These are phyloP conservation scores for Globisporangium camurandrum DNA, from an alignment of 352 stramenopile species.

Conservation along the genomic window DNA sequence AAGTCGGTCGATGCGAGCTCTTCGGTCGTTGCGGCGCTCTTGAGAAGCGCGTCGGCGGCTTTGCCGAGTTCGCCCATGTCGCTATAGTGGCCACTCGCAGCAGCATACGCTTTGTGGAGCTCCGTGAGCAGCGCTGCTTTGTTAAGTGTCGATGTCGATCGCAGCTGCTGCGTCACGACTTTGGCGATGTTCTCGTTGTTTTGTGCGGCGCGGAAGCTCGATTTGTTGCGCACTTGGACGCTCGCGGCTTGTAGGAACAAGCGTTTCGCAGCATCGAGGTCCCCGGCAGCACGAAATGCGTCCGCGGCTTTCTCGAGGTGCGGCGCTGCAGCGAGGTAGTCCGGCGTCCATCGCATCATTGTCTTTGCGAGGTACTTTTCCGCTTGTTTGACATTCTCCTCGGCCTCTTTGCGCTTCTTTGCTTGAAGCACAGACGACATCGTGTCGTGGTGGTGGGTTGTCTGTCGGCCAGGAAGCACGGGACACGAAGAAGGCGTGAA, in stretches of 20 bases:
- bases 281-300: slow-evolving; percentile 51
- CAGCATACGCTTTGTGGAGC: slow-evolving; percentile 50
- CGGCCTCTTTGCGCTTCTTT: slow-evolving; percentile 44
- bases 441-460: too few species aligned
- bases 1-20: slow-evolving; percentile 24
- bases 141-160: slow-evolving; percentile 13
- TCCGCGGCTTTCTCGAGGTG: slow-evolving; percentile 69
- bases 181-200: slow-evolving; percentile 75
- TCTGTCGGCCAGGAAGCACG: too few species aligned
- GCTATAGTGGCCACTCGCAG: slow-evolving; percentile 53
- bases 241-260: slow-evolving; percentile 48
- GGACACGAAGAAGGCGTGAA: too few species aligned
- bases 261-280: slow-evolving; percentile 53
- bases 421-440: slow-evolving; percentile 25
- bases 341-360: slow-evolving; percentile 64
- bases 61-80: slow-evolving; percentile 84
- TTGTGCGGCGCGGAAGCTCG: slow-evolving; percentile 63
- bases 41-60: slow-evolving; percentile 67
- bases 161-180: slow-evolving; percentile 56
- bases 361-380: slow-evolving; percentile 44
- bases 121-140: slow-evolving; percentile 30
- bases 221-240: slow-evolving; percentile 68
- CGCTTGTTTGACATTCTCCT: slow-evolving; percentile 40
- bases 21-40: slow-evolving; percentile 44
- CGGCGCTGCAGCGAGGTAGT: slow-evolving; percentile 65